Conservation (phyloP, 164 flowering plant genomes). For the Piper longum region DNA sequence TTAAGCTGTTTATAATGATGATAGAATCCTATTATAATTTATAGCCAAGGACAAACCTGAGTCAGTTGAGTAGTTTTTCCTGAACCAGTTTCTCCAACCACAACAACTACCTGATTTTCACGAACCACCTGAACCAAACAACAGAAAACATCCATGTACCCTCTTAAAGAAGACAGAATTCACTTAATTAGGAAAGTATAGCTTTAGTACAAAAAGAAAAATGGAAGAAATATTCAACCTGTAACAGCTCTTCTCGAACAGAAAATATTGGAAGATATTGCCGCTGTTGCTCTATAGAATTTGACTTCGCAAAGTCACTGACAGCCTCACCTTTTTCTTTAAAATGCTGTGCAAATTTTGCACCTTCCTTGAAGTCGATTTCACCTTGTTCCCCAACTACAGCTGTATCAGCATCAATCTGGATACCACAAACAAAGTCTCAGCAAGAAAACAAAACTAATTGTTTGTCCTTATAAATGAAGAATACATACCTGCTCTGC, state of each 20-base stretch:
- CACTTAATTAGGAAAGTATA: too few species aligned
- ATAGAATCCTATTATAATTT: neutral
- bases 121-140: conserved; percentile 51
- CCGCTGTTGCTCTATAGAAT: conserved; percentile 67
- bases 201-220: neutral
- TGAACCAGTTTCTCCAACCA: conserved; percentile 98
- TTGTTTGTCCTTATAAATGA: neutral
- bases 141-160: neutral
- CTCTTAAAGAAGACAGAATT: neutral
- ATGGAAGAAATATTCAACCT: conserved; percentile 17
- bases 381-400: conserved; percentile 88
- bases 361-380: conserved; percentile 87
- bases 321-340: conserved; percentile 83
- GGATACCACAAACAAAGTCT: conserved; percentile 4
- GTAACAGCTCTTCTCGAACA: conserved; percentile 78
- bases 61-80: conserved; percentile 97
- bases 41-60: conserved; percentile 38
- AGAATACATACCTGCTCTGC: conserved; percentile 58
- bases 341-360: conserved; percentile 88
- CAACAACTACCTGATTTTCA: conserved; percentile 85
- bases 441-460: neutral
- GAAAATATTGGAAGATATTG: conserved; percentile 91
- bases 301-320: conserved; percentile 93
- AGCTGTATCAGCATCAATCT: conserved; percentile 98
- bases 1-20: too few species aligned